These are phyloP conservation scores for Ceratocystis papillata DNA, from an alignment of 2,329 filamentous ascomycete species.

Conservation along the genomic window DNA sequence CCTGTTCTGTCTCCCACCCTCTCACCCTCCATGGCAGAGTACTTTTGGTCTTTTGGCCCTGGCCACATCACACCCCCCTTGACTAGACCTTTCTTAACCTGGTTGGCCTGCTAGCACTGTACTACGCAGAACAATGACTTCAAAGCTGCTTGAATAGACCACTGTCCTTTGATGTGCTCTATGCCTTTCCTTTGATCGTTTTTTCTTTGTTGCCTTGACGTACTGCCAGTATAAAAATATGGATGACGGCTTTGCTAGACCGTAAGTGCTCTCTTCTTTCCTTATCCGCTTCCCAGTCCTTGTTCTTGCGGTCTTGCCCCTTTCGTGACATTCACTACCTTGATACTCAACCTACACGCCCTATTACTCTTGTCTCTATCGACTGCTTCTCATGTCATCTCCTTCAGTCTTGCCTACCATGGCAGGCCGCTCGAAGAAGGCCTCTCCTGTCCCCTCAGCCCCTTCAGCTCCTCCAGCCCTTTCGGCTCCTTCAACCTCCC, in stretches of 20 bases:
- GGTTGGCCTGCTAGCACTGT: constrained; percentile 6
- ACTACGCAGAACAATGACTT: neutral
- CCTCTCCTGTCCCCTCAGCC: neutral
- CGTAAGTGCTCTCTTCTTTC: constrained; percentile 15
- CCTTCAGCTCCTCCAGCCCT: neutral
- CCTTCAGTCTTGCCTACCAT: too few relatives aligned
- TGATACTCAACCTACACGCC: too few relatives aligned
- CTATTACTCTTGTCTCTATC: too few relatives aligned
- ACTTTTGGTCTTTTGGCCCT: neutral
- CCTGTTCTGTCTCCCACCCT: neutral
- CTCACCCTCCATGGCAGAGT: neutral
- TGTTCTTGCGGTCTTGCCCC: neutral
- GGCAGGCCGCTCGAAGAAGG: too few relatives aligned
- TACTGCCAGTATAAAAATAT: constrained; percentile 5
- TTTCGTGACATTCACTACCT: neutral
- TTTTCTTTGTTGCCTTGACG: neutral
- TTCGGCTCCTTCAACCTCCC: neutral
- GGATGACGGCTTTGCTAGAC: constrained; percentile 3
- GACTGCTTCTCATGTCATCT: too few relatives aligned
- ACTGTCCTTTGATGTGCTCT: neutral
- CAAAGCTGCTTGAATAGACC: neutral
- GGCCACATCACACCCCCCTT: neutral
- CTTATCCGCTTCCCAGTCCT: too few relatives aligned
- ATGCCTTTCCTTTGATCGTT: neutral
- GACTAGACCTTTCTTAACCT: neutral